These are phyloP conservation scores for Adansonia rubrostipa DNA, from an alignment of 441 rosid genomes.

Conservation along the genomic window DNA sequence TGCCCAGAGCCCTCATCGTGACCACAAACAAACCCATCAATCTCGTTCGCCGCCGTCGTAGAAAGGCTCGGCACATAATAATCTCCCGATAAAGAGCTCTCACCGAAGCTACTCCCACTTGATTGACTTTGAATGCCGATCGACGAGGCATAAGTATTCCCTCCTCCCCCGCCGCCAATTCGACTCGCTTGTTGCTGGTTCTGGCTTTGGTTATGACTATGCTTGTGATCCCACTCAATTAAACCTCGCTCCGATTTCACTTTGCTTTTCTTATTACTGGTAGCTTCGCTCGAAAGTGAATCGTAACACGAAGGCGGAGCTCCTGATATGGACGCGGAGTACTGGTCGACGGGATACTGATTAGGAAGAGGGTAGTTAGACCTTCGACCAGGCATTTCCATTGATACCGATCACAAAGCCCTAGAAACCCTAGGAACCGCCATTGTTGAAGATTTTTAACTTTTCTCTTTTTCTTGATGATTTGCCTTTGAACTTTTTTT, in stretches of 20 bases:
- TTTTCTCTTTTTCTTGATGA: too few species aligned
- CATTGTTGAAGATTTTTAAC: slow-evolving; percentile 44
- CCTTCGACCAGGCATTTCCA: slow-evolving; percentile 89
- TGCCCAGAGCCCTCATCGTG: slow-evolving; percentile 51
- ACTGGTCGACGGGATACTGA: slow-evolving; percentile 74
- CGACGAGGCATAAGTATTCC: slow-evolving; percentile 56
- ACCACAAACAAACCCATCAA: slow-evolving; percentile 57
- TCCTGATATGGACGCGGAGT: slow-evolving; percentile 43
- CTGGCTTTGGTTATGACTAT: slow-evolving; percentile 59
- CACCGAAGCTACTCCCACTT: slow-evolving; percentile 96
- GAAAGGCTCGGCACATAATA: slow-evolving; percentile 66
- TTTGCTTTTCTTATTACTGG: slow-evolving; percentile 38
- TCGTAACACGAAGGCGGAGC: slow-evolving; percentile 56
- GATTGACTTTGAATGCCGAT: slow-evolving; percentile 84
- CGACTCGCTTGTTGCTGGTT: slow-evolving; percentile 56
- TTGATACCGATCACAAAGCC: slow-evolving; percentile 50
- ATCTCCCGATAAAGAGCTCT: slow-evolving; percentile 90
- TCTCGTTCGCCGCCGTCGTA: slow-evolving; percentile 60
- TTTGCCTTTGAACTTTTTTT: not conserved
- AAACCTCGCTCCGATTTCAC: slow-evolving; percentile 46
- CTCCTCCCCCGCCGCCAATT: slow-evolving; percentile 22
- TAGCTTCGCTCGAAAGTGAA: slow-evolving; percentile 57
- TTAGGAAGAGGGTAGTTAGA: slow-evolving; percentile 79
- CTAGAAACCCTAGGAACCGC: slow-evolving; percentile 55
- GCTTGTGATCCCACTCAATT: slow-evolving; percentile 70